phyloP scores from a whole-genome alignment of 2,329 filamentous ascomycete genomes.

The Cordyceps farinosa region DNA sequence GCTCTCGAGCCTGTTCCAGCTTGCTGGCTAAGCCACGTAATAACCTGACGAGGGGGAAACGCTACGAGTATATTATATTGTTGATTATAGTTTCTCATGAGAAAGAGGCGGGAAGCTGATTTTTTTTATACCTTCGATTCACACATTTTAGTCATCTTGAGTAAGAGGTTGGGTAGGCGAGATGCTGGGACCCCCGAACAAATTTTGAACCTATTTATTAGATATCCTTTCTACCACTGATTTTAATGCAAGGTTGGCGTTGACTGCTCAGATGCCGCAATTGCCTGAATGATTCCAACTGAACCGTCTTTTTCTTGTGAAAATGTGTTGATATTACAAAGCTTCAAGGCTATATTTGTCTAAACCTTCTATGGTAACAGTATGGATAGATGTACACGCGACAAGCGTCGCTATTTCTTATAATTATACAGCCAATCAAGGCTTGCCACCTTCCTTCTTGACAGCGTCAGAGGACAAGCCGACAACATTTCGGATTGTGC shows the following conservation, averaged over 20 bases:
- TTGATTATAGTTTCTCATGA: background rate
- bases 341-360: background rate
- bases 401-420: background rate
- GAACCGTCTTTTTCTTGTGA: background rate
- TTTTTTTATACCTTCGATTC: conserved; percentile 13
- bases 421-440: background rate
- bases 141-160: background rate
- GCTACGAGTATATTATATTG: too few species aligned
- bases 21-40: conserved; percentile 11
- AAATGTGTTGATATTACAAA: background rate
- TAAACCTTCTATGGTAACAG: background rate
- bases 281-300: background rate
- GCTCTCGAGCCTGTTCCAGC: conserved; percentile 26
- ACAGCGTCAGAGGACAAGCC: conserved; percentile 37
- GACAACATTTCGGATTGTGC: conserved; percentile 69
- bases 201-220: background rate
- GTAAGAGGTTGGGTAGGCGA: background rate
- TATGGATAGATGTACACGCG: conserved; percentile 7
- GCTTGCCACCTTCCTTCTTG: conserved; percentile 4
- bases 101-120: background rate
- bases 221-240: background rate
- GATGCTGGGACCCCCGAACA: background rate
- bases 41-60: background rate
- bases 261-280: background rate
- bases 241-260: background rate